Base-by-base conservation (phyloP, 139 green algal species). In the Trebouxia sp. region DNA sequence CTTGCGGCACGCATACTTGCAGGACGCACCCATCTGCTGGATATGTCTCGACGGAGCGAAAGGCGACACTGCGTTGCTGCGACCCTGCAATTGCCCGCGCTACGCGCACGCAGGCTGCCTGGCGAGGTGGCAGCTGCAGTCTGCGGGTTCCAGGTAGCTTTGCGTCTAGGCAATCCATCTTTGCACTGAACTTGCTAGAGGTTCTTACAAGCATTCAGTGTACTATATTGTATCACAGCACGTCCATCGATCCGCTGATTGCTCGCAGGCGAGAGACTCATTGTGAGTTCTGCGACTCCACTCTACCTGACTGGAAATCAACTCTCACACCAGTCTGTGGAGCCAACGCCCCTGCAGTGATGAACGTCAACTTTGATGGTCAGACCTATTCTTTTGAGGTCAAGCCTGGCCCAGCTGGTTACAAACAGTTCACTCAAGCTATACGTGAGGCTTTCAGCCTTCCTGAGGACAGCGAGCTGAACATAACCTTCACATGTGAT, bases 401-500 rank as follows among this genome's bases (percentile, higher is more conserved):
- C 3, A 85, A 87, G 77, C 88, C 89, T 17, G 90, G 90, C 0
- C 72, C 83, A 15, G 88, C 93, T 22, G 94, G 94, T 38, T 97
- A 97, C 84, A 47, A 78, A 14, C 81, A 91, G 72, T 97, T 97
- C 83, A 97, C 94, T 0, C 80, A 92, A 48, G 86, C 90, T 72
- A 97, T 97, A 45, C 85, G 93, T 17, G 55, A 84, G 14, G 91
- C 93, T 9, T 97, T 97, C 76, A 83, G 81, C 45, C 90, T 97
- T 39, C 94, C 93, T 0, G 85, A 90, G 17, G 93, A 97, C 76
- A 88, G 79, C n/a, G 92, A 97, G 82, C 87, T 97, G 20, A 97
- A 97, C 88, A 97, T 97, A 80, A 97, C 92, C 0, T 97, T 97
- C 89, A 97, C 94, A 11, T 97, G 94, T 79, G 94, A 97, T 80